These are phyloP conservation scores for Rhododendron ovatum DNA, from an alignment of 148 eudicot genomes.

Conservation along the genomic window DNA sequence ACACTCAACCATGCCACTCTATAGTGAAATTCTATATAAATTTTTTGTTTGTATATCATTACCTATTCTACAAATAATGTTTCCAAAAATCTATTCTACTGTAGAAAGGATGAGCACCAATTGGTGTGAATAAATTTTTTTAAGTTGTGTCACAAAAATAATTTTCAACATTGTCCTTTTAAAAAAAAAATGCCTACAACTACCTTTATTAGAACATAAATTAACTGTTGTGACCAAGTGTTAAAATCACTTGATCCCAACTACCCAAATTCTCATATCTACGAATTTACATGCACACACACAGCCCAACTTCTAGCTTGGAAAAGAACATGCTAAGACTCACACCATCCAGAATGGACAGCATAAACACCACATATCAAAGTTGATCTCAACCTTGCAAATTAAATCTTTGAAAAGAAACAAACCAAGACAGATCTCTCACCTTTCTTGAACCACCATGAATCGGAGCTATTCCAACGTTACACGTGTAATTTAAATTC, in stretches of 20 bases:
- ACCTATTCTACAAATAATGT: no score
- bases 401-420: neutral
- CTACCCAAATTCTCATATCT: neutral
- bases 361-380: neutral
- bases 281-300: neutral
- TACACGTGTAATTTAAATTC: constrained; percentile 63
- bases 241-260: neutral
- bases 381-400: neutral
- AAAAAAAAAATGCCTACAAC: neutral
- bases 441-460: constrained; percentile 69
- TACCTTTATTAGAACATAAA: neutral
- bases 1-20: neutral
- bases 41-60: neutral
- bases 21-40: neutral
- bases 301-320: neutral
- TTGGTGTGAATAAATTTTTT: no score
- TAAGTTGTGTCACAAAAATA: neutral
- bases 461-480: constrained; percentile 54
- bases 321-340: neutral
- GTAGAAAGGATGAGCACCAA: no score
- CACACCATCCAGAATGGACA: neutral
- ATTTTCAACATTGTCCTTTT: neutral
- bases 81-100: neutral
- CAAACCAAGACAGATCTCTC: neutral
- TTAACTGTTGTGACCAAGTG: neutral